Conservation (phyloP, 257 asterid genomes). For the Solanum raphanifolium region DNA sequence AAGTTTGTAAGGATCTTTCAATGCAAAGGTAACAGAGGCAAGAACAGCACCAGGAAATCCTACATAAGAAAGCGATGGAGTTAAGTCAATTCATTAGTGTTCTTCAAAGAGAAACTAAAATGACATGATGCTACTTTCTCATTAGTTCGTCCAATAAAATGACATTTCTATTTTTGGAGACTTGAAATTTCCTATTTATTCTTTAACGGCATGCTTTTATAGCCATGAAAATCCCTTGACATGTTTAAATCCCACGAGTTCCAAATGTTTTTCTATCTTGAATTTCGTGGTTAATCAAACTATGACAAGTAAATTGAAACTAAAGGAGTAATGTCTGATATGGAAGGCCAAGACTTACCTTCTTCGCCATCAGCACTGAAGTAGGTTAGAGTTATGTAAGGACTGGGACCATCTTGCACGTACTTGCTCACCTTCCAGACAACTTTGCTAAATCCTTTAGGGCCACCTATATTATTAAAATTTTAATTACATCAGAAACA, state of each 20-base stretch:
- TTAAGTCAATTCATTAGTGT: background rate
- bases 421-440: slow-evolving; percentile 10
- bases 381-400: slow-evolving; percentile 7
- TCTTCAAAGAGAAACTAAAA: background rate
- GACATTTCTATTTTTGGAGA: background rate
- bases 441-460: slow-evolving; percentile 7
- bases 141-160: background rate
- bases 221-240: background rate
- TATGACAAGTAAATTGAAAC: background rate
- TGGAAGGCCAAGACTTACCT: slow-evolving; percentile 4
- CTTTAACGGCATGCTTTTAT: background rate
- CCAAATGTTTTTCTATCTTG: background rate
- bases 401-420: background rate
- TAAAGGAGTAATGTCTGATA: background rate
- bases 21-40: slow-evolving; percentile 5
- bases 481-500: background rate
- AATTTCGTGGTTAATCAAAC: background rate
- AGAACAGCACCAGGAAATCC: slow-evolving; percentile 19
- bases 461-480: background rate
- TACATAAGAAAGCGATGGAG: background rate
- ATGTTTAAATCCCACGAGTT: background rate
- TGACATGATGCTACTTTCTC: background rate
- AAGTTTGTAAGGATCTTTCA: background rate
- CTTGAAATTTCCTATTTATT: background rate
- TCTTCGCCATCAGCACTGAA: slow-evolving; percentile 16